Evolutionary conservation across 305 asterid species (phyloP), one percentile per base, ranked within the genome.

Genomic region (Rubia peregrina): DNA sequence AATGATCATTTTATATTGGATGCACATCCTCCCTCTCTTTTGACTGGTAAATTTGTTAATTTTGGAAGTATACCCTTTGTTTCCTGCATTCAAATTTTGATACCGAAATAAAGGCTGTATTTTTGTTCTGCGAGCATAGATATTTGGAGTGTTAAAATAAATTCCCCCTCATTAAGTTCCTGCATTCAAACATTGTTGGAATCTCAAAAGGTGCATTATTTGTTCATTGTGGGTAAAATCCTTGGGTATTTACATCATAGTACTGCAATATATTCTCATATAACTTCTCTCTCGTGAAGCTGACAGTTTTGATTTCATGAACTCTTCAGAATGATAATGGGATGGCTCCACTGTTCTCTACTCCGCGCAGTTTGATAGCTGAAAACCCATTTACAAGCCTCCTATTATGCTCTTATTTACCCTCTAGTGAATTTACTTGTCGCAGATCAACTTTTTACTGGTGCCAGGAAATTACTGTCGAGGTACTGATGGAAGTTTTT

Each of bases 341-440:
- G 74, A 84, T 86, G 80, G 87, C 74, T 79, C 97, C 98, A 62
- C 53, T 85, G 74, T 83, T 84, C 85, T 95, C 98, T 60, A 76
- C 89, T 78, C 99, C 99, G 63, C 93, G 96, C 82, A 77, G 85
- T 82, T 76, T 74, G 72, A 87, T 95, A 73, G 98, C 97, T 53
- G 92, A 83, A 83, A 95, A 95, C 63, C 96, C 98, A 60, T 88
- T 80, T 70, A 88, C 98, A 67, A 91, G 98, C 78, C 88, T 91
- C 77, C 95, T 95, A 43, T 79, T 91, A 56, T 88, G 95, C 87
- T 83, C 95, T 74, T 81, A 78, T 79, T 74, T 83, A 30, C 81
- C 88, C 17, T 76, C 84, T 65, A 77, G 77, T 66, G 85, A 80
- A 67, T 62, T 65, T 68, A 65, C 77, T 73, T 77, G 76, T 71